These are phyloP conservation scores for Pholiota microspora DNA, from an alignment of 768 basidiomycete genomes.

Conservation along the genomic window DNA sequence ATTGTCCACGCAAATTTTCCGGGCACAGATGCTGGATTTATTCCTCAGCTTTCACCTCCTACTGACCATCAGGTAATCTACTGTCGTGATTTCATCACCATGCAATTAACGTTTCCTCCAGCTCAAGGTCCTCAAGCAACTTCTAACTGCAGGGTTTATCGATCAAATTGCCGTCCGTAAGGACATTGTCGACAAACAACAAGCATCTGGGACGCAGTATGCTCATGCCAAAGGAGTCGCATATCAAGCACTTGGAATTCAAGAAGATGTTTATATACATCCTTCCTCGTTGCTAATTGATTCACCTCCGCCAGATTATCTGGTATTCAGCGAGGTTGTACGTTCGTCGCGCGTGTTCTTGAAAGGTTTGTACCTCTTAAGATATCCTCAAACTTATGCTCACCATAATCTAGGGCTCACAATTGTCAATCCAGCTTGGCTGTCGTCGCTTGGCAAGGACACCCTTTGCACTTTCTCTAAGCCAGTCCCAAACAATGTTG, in stretches of 20 bases:
- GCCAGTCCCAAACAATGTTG: slow-evolving; percentile 66
- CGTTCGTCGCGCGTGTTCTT: slow-evolving; percentile 74
- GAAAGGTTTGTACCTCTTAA: too few species aligned
- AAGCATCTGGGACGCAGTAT: slow-evolving; percentile 62
- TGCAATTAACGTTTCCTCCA: slow-evolving; percentile 27
- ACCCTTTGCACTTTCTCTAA: slow-evolving; percentile 89
- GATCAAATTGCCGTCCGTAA: slow-evolving; percentile 94
- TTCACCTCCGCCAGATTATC: slow-evolving; percentile 75
- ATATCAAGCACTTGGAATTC: slow-evolving; percentile 76
- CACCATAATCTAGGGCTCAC: slow-evolving; percentile 70
- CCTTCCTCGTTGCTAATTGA: slow-evolving; percentile 80
- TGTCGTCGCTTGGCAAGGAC: slow-evolving; percentile 74
- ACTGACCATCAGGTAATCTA: slow-evolving; percentile 76
- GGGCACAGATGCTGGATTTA: slow-evolving; percentile 55
- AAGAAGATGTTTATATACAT: slow-evolving; percentile 91
- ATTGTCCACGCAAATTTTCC: slow-evolving; percentile 84
- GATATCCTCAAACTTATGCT: too few species aligned
- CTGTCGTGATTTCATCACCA: too few species aligned
- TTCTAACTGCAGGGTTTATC: slow-evolving; percentile 87
- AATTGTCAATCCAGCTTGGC: slow-evolving; percentile 84
- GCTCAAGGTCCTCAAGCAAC: slow-evolving; percentile 88
- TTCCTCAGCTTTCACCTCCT: slow-evolving; percentile 72
- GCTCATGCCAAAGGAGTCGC: slow-evolving; percentile 77
- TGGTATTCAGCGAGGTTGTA: slow-evolving; percentile 82
- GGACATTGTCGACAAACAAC: slow-evolving; percentile 66